Base-by-base conservation (phyloP, 768 basidiomycete genomes). In the Leccinum imitatum region DNA sequence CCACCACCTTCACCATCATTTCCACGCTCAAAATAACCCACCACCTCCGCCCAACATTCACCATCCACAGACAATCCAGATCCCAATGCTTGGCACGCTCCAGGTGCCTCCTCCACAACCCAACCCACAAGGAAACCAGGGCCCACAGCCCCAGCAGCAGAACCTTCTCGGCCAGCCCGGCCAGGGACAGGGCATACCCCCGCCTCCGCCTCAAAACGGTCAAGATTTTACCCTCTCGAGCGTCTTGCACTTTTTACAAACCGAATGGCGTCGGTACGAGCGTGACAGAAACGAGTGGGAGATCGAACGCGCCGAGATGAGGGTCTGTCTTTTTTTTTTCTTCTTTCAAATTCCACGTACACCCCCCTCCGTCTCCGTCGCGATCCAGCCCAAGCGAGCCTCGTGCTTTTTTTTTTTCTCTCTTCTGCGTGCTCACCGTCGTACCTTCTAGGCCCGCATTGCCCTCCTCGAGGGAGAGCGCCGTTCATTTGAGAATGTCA, bases 211-310 rank as follows among this genome's bases (percentile, higher is more conserved):
- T 15, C 89, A 90, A 77, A 92, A 89, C 69, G 90, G 90, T 63
- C 91, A 93, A 74, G 94, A 96, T 76, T 92, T 90, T 74, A 97
- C 89, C 51, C 86, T 98, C 56, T 95, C 95, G 6, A 90, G 86
- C 69, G 95, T 98, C 60, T 82, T 99, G 62, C 97, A 99, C 79
- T 99, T 93, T 75, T 83, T 98, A 54, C 97, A 99, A 79, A 93
- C 93, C 21, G 97, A 99, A 80, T 98, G 95, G 93, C 83, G 97
- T 63, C 83, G 93, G 61, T 98, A 97, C 71, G 97, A 98, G 76
- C 88, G 95, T 73, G 97, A 99, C 78, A 84, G 96, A 69, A 99
- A 99, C 73, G 97, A 99, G 78, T 99, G 96, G 96, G 97, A 99
- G 81, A 99, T 99, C 69, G 97, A 98, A 77, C 82, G 97, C 67